A percentile compares a stretch with the other conserved stretches of the same genome.
Conservation (phyloP, 371 early-diverging fungal species). For the Mortierella polycephala region DNA sequence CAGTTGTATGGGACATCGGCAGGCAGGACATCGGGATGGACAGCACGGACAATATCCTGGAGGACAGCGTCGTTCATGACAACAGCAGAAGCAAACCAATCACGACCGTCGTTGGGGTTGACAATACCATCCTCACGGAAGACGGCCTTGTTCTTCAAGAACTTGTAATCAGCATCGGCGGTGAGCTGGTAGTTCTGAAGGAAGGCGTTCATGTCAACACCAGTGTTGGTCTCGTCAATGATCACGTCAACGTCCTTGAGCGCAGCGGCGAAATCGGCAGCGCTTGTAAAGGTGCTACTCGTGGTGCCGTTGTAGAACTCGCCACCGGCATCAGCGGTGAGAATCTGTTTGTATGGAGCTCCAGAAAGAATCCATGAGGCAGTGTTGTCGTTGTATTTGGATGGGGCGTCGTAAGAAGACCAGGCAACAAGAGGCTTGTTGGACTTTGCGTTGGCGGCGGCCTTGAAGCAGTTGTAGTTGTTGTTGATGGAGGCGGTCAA, state of each 20-base stretch:
- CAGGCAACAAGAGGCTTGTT: constrained; percentile 76
- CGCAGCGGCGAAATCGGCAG: constrained; percentile 63
- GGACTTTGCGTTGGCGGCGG: constrained; percentile 56
- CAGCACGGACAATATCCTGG: constrained; percentile 74
- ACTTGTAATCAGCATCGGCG: constrained; percentile 32
- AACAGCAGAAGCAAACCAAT: constrained; percentile 80
- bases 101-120: constrained; percentile 69
- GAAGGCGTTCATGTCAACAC: constrained; percentile 58
- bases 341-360: constrained; percentile 68
- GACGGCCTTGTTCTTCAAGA: constrained; percentile 64
- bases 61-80: constrained; percentile 75
- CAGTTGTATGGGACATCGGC: constrained; percentile 60
- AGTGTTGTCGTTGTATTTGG: constrained; percentile 72
- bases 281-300: constrained; percentile 52
- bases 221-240: constrained; percentile 77
- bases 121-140: constrained; percentile 77
- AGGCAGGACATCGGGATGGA: constrained; percentile 67
- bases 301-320: constrained; percentile 54
- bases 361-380: constrained; percentile 69
- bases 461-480: constrained; percentile 75
- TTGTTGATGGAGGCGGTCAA: constrained; percentile 62
- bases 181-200: constrained; percentile 65
- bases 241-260: constrained; percentile 73
- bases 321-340: constrained; percentile 76
- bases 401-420: constrained; percentile 72